These are phyloP conservation scores for Didymosphaeria variabile DNA, from an alignment of 2,329 filamentous ascomycete genomes.

Conservation along the genomic window DNA sequence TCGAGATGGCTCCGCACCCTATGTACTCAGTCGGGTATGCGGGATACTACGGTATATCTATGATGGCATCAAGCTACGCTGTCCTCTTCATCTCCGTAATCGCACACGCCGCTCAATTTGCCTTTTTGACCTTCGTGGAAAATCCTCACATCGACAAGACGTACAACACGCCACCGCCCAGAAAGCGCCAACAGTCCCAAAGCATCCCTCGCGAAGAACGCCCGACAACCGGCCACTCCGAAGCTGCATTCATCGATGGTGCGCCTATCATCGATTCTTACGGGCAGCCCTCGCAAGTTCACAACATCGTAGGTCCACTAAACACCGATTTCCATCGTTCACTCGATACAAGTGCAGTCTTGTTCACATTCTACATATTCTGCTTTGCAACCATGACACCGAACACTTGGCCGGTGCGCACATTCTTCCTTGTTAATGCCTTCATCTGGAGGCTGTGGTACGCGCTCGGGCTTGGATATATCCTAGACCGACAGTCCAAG, in stretches of 20 bases:
- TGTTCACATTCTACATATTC: slow-evolving; percentile 79
- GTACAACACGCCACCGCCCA: slow-evolving; percentile 87
- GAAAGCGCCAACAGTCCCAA: slow-evolving; percentile 59
- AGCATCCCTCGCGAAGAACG: slow-evolving; percentile 51
- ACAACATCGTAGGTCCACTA: slow-evolving; percentile 81
- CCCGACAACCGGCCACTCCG: slow-evolving; percentile 47
- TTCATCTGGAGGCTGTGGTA: slow-evolving; percentile 90
- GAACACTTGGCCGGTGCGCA: slow-evolving; percentile 76
- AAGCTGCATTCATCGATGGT: slow-evolving; percentile 48
- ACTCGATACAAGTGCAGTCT: slow-evolving; percentile 81
- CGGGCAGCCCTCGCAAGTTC: slow-evolving; percentile 72
- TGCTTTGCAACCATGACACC: slow-evolving; percentile 79
- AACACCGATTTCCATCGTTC: slow-evolving; percentile 91
- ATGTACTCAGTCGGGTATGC: slow-evolving; percentile 99
- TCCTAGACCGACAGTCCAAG: slow-evolving; percentile 85
- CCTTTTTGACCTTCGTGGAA: slow-evolving; percentile 89
- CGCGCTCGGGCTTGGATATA: slow-evolving; percentile 82
- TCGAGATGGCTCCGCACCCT: slow-evolving; percentile 97
- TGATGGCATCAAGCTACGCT: slow-evolving; percentile 98
- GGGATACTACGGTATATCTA: slow-evolving; percentile 96
- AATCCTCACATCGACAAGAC: slow-evolving; percentile 98
- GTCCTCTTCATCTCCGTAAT: slow-evolving; percentile 96
- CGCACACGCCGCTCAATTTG: slow-evolving; percentile 92
- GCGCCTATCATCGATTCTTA: slow-evolving; percentile 53
- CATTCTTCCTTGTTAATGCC: slow-evolving; percentile 83